Conservation (phyloP, 2,329 filamentous ascomycete genomes). For the Taxawa tesnikishii region DNA sequence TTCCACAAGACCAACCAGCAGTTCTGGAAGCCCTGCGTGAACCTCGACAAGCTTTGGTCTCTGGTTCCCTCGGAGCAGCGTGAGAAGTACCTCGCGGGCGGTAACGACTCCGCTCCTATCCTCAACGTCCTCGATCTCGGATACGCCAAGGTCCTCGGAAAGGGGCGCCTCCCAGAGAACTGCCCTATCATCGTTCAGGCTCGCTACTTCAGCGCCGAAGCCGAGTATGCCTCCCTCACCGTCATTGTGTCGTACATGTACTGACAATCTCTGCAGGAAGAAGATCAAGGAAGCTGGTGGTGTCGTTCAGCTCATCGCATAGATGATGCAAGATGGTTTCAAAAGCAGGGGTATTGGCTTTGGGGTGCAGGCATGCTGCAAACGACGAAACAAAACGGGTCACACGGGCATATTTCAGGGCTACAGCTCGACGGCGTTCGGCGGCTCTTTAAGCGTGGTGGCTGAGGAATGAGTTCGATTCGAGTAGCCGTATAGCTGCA, state of each 20-base stretch:
- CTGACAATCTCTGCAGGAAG: too few species aligned
- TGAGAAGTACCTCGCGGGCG: slow-evolving; percentile 72
- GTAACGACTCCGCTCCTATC: slow-evolving; percentile 86
- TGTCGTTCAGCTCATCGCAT: slow-evolving; percentile 91
- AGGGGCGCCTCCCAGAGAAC: slow-evolving; percentile 88
- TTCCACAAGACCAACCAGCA: slow-evolving; percentile 95
- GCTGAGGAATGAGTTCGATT: slow-evolving; percentile 35
- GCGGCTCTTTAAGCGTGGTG: slow-evolving; percentile 36
- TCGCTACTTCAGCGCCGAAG: slow-evolving; percentile 88
- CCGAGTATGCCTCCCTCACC: too few species aligned
- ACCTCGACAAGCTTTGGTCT: slow-evolving; percentile 98
- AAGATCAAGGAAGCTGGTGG: slow-evolving; percentile 98
- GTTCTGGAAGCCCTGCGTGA: slow-evolving; percentile 98
- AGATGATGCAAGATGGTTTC: slow-evolving; percentile 30
- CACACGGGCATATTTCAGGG: slow-evolving; percentile 5
- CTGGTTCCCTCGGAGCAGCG: slow-evolving; percentile 88
- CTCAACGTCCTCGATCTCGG: slow-evolving; percentile 95
- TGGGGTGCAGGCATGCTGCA: slow-evolving; percentile 7
- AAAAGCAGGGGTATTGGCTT: slow-evolving; percentile 7
- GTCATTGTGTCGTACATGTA: too few species aligned
- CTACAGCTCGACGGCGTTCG: slow-evolving; percentile 4
- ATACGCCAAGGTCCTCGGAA: slow-evolving; percentile 98
- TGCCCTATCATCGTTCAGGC: slow-evolving; percentile 92
- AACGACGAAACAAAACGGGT: slow-evolving; percentile 6
- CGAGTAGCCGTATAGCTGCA: slow-evolving; percentile 21